Evolutionary conservation across 148 eudicot genomes (phyloP).

Genomic region (Hydrangea macrophylla): DNA sequence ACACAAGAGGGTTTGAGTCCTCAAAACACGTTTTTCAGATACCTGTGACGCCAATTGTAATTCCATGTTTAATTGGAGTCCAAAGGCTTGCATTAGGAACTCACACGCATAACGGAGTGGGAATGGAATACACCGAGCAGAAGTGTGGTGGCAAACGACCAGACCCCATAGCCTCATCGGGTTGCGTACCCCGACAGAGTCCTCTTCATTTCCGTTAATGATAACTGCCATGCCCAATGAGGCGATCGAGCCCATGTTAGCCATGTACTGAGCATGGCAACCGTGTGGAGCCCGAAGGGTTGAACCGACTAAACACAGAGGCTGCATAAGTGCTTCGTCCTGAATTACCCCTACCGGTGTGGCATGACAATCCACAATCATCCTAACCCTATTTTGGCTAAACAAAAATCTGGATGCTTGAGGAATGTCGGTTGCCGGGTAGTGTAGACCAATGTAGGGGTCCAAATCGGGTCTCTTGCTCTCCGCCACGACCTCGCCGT

Average conservation of each 20-base stretch:
- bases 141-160: conserved; percentile 94
- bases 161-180: conserved; percentile 88
- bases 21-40: conserved; percentile 68
- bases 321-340: conserved; percentile 61
- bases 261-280: conserved; percentile 95
- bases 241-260: conserved; percentile 92
- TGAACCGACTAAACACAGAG: conserved; percentile 81
- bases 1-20: conserved; percentile 87
- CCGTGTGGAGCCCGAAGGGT: conserved; percentile 96
- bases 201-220: conserved; percentile 73
- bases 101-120: conserved; percentile 95
- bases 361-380: conserved; percentile 90
- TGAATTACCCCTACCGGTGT: conserved; percentile 66
- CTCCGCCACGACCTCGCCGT: conserved; percentile 95
- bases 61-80: conserved; percentile 91
- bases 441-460: conserved; percentile 88
- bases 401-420: conserved; percentile 94
- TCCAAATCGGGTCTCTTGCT: conserved; percentile 67
- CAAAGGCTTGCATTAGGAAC: conserved; percentile 96
- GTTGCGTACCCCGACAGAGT: conserved; percentile 37
- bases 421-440: conserved; percentile 96
- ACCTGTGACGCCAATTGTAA: conserved; percentile 68
- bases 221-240: conserved; percentile 86
- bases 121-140: conserved; percentile 72
- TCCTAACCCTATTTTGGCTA: conserved; percentile 83